Evolutionary conservation across 2,329 filamentous ascomycete species (phyloP).

Genomic region (Pseudogymnoascus sp.): DNA sequence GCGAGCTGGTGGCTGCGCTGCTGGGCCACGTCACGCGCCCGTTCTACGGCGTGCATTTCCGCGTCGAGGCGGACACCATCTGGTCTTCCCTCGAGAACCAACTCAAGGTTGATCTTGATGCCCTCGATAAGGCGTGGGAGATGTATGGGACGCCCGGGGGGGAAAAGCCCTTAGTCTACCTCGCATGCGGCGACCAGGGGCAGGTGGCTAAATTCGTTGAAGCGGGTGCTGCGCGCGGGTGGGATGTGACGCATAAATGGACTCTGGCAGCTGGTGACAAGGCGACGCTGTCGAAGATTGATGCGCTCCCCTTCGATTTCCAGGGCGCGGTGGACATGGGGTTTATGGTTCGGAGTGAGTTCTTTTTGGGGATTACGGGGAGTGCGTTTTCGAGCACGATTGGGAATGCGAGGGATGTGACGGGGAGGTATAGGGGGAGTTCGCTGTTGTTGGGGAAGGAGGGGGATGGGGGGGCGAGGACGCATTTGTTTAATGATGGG

Average conservation of each 20-base stretch:
- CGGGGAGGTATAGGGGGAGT: conserved; percentile 31
- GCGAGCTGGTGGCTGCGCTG: conserved; percentile 21
- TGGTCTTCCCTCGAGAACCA: conserved; percentile 32
- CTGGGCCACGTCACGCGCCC: conserved; percentile 22
- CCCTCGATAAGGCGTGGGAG: conserved; percentile 29
- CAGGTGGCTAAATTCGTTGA: conserved; percentile 27
- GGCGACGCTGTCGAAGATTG: conserved; percentile 20
- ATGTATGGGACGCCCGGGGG: conserved; percentile 18
- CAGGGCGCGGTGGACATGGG: conserved; percentile 31
- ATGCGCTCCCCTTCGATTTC: conserved; percentile 30
- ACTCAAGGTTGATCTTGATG: conserved; percentile 29
- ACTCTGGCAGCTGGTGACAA: conserved; percentile 20
- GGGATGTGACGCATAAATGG: conserved; percentile 32
- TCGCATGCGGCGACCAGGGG: conserved; percentile 30
- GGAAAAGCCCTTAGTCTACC: conserved; percentile 27
- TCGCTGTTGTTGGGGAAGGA: conserved; percentile 22
- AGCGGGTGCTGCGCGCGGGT: conserved; percentile 27
- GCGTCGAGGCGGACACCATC: conserved; percentile 32
- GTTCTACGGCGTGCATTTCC: conserved; percentile 32
- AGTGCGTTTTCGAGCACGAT: conserved; percentile 30
- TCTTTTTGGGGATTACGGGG: conserved; percentile 31
- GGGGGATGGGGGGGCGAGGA: conserved; percentile 26
- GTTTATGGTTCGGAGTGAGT: conserved; percentile 27
- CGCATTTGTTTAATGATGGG: conserved; percentile 29
- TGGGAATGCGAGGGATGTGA: conserved; percentile 29